A percentile compares a stretch with the other conserved stretches of the same genome.
Conservation (phyloP, 176 grass and related monocot genomes). For the Sorghum bicolor region DNA sequence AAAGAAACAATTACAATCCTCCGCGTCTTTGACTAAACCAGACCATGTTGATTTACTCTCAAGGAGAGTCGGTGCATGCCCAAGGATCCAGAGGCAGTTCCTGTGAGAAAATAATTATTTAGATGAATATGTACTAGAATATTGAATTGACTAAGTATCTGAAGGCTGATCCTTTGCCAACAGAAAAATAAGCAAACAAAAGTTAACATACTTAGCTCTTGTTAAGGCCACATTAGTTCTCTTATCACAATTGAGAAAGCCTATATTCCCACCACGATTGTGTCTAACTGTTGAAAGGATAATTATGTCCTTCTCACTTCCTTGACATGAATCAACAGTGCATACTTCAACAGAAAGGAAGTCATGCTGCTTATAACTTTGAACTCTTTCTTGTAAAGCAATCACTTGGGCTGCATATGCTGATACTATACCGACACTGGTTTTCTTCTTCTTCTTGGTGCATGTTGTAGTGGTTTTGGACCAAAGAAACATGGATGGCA, state of each 20-base stretch:
- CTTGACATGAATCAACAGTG: conserved; percentile 49
- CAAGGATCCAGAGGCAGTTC: conserved; percentile 3
- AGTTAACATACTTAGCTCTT: conserved; percentile 34
- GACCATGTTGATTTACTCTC: background rate
- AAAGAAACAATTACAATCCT: background rate
- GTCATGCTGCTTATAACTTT: conserved; percentile 17
- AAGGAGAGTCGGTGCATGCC: background rate
- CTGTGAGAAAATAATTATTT: background rate
- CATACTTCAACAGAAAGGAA: conserved; percentile 28
- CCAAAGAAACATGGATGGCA: background rate
- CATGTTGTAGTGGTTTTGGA: conserved; percentile 23
- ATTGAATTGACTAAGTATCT: background rate
- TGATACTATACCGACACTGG: conserved; percentile 44
- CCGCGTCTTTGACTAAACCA: background rate
- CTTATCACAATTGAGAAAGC: conserved; percentile 31
- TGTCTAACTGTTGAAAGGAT: conserved; percentile 46
- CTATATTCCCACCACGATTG: conserved; percentile 27
- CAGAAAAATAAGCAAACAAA: background rate
- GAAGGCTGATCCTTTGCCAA: conserved; percentile 5
- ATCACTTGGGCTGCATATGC: conserved; percentile 53
- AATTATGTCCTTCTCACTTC: conserved; percentile 46
- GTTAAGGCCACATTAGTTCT: conserved; percentile 53
- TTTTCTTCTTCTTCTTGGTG: background rate
- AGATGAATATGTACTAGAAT: background rate
- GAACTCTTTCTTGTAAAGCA: conserved; percentile 29